These are phyloP conservation scores for Microdochium nivale DNA, from an alignment of 2,329 filamentous ascomycete species.

Conservation along the genomic window DNA sequence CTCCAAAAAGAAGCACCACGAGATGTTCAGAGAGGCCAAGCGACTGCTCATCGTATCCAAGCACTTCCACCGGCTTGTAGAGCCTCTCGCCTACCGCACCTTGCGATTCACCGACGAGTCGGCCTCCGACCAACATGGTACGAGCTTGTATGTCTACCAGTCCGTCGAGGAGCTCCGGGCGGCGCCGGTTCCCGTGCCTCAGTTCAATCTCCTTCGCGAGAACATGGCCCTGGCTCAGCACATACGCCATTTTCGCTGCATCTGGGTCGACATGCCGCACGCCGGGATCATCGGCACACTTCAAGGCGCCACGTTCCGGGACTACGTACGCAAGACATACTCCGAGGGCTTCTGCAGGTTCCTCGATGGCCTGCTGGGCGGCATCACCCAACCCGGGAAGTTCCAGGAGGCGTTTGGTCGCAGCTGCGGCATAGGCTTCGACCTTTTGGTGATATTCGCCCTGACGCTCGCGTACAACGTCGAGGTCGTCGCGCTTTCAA, in stretches of 20 bases:
- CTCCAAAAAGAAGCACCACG: not conserved
- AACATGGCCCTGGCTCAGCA: not conserved
- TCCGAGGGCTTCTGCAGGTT: not conserved
- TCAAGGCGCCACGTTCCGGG: not conserved
- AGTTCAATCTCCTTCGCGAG: not conserved
- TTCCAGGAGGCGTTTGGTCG: not conserved
- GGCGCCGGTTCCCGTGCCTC: not conserved
- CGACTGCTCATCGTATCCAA: not conserved
- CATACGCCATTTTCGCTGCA: not conserved
- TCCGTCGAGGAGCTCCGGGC: not conserved
- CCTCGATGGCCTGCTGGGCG: not conserved
- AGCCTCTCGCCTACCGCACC: not conserved
- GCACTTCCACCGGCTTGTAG: not conserved
- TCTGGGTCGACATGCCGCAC: not conserved
- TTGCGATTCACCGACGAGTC: not conserved
- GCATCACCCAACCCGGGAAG: not conserved
- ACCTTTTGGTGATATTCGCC: not conserved
- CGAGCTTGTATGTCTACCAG: not conserved
- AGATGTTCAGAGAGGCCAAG: not conserved
- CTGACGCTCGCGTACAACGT: not conserved
- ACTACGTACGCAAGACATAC: not conserved
- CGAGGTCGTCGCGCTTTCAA: not conserved
- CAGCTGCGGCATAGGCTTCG: not conserved
- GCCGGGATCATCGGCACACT: not conserved
- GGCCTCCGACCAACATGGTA: not conserved